phyloP scores from a whole-genome alignment of 1,139 yeast species.

The Yamadazyma aaseri region DNA sequence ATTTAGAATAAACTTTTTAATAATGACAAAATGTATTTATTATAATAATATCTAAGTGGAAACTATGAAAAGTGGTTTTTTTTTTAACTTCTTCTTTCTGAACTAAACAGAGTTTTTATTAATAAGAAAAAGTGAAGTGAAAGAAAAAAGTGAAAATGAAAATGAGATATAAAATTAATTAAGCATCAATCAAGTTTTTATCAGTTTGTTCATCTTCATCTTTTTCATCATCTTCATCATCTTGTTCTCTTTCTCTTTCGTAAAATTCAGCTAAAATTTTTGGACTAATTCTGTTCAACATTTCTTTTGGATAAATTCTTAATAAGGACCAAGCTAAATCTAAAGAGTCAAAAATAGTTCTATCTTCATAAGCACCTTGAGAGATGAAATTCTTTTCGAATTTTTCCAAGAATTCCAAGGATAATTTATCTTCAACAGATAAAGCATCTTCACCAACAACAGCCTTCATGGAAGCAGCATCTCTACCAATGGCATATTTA shows the following conservation, averaged over 20 bases:
- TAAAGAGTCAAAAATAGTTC: conserved; percentile 90
- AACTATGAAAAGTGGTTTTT: too few species aligned
- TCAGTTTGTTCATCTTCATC: conserved; percentile 32
- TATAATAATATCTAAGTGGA: not conserved
- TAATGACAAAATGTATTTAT: too few species aligned
- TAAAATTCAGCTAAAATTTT: conserved; percentile 93
- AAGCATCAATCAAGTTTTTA: conserved; percentile 55
- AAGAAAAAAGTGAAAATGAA: conserved; percentile 2
- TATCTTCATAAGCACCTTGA: conserved; percentile 95
- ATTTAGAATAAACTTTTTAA: too few species aligned
- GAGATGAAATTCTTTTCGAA: conserved; percentile 92
- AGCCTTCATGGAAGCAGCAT: conserved; percentile 99
- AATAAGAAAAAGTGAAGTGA: conserved; percentile 1
- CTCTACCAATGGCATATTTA: conserved; percentile 98
- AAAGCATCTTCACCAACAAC: conserved; percentile 99
- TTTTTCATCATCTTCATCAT: conserved; percentile 56
- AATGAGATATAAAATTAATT: conserved; percentile 8
- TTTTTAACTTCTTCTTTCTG: conserved; percentile 1
- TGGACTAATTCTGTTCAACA: conserved; percentile 97
- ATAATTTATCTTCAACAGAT: conserved; percentile 94
- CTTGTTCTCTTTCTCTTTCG: conserved; percentile 74
- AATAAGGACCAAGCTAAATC: conserved; percentile 98
- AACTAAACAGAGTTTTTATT: not conserved
- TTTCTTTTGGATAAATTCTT: conserved; percentile 98
- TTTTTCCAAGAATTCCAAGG: conserved; percentile 95